Evolutionary conservation across 306 rosid species (phyloP).

Genomic region (Acacia acuminata): DNA sequence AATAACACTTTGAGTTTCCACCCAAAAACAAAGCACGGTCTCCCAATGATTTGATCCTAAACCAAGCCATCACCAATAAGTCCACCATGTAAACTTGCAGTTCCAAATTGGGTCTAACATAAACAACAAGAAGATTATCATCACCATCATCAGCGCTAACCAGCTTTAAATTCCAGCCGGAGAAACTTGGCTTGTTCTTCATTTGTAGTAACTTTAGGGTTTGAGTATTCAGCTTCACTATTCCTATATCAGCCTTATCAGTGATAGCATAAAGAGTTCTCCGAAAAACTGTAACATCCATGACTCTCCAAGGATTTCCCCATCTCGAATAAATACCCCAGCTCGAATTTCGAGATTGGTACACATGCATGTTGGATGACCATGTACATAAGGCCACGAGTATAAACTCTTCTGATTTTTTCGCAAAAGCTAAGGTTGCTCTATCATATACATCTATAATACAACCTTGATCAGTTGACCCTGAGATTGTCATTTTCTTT

Average conservation of each 20-base stretch:
- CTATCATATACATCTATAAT: neutral
- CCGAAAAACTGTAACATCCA: neutral
- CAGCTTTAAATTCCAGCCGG: neutral
- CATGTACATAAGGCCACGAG: neutral
- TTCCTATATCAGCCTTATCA: neutral
- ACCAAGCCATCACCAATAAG: constrained; percentile 1
- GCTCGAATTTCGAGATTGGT: constrained; percentile 13
- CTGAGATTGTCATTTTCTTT: neutral
- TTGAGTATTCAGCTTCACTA: neutral
- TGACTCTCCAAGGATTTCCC: neutral
- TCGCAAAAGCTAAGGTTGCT: neutral
- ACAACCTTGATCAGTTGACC: neutral
- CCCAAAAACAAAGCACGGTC: constrained; percentile 19
- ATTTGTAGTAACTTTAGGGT: neutral
- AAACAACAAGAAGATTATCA: constrained; percentile 17
- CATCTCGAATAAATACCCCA: neutral
- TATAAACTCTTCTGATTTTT: constrained; percentile 19
- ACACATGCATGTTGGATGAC: neutral
- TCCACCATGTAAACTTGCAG: constrained; percentile 18
- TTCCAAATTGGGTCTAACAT: neutral
- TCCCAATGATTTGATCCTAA: constrained; percentile 5
- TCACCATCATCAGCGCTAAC: neutral
- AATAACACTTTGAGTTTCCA: neutral
- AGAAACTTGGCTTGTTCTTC: neutral
- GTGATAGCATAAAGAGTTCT: neutral